A percentile compares a stretch with the other conserved stretches of the same genome.
Evolutionary conservation across 2,329 filamentous ascomycete genomes (phyloP).

Genomic region (Aspergillus novoparasiticus): DNA sequence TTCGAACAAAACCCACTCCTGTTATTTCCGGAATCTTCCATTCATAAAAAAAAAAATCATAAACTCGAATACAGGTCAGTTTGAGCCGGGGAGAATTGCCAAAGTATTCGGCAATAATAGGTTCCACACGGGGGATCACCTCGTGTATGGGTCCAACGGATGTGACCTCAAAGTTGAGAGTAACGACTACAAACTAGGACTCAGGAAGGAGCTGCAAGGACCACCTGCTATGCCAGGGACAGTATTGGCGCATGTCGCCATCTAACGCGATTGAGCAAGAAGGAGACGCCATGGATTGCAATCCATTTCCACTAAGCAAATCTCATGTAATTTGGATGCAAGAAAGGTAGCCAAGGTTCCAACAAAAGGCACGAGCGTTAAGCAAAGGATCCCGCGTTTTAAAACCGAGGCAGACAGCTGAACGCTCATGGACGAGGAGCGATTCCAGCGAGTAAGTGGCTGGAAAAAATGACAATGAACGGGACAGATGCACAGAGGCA

Average conservation of each 20-base stretch:
- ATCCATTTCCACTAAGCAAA: not conserved
- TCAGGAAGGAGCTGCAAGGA: constrained; percentile 3
- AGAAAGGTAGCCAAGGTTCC: not conserved
- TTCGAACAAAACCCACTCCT: not conserved
- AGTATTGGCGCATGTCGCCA: constrained; percentile 10
- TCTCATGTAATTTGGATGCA: not conserved
- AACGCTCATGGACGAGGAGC: not conserved
- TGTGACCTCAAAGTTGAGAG: not conserved
- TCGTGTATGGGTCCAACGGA: not conserved
- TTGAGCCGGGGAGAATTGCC: not conserved
- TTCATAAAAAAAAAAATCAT: not conserved
- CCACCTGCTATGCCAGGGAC: constrained; percentile 10
- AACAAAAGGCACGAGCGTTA: not conserved
- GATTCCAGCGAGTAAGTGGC: not conserved
- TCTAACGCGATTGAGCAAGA: constrained; percentile 9
- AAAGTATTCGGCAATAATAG: not conserved
- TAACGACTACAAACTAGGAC: not conserved
- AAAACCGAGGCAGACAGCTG: not conserved
- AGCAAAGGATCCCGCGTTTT: not conserved
- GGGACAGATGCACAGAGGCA: not conserved
- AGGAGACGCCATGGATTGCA: not conserved
- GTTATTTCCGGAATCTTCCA: not conserved
- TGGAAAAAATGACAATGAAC: not conserved
- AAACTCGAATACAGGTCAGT: not conserved
- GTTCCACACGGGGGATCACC: not conserved